Conservation (phyloP, 208 protist species). For the Entamoeba histolytica region DNA sequence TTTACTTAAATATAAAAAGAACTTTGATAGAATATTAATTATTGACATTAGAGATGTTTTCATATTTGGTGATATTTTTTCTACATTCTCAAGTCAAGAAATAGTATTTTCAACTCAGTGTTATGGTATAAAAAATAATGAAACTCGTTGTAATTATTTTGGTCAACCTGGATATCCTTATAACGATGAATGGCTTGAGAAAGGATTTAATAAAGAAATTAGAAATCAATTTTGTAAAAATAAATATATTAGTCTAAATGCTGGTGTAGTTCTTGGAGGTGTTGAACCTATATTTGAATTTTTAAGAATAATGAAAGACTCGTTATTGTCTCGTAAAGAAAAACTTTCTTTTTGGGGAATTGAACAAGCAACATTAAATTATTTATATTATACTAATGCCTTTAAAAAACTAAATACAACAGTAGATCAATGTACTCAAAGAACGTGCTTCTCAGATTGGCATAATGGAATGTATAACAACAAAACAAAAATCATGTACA, state of each 20-base stretch:
- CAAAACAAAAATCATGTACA: background rate
- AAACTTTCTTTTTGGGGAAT: background rate
- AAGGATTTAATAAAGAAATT: background rate
- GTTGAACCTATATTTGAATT: background rate
- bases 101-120: background rate
- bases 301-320: background rate
- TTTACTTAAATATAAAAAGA: background rate
- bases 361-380: background rate
- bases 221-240: background rate
- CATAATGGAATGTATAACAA: background rate
- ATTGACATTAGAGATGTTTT: background rate
- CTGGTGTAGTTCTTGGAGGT: background rate
- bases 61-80: background rate
- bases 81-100: background rate
- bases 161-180: background rate
- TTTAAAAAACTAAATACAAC: background rate
- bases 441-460: background rate
- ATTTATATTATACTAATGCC: background rate
- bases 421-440: background rate
- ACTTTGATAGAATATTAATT: background rate
- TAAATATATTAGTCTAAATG: background rate
- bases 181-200: background rate
- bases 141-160: background rate
- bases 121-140: background rate
- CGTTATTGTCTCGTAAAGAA: background rate